phyloP scores from a whole-genome alignment of 1,139 yeast species.

The Yamadazyma taylorii region DNA sequence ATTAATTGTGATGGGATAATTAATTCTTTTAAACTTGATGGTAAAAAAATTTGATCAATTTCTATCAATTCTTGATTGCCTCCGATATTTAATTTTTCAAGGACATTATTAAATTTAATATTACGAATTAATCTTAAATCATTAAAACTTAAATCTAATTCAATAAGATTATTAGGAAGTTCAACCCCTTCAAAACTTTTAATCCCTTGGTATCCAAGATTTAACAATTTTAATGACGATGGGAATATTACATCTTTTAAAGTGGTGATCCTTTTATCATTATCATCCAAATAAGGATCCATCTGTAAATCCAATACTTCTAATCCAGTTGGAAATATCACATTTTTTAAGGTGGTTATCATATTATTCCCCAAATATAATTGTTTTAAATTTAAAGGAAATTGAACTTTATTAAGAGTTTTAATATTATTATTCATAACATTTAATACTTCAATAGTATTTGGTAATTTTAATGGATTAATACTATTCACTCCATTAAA shows the following conservation, averaged over 20 bases:
- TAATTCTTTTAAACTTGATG: conserved; percentile 39
- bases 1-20: conserved; percentile 38
- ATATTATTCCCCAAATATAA: conserved; percentile 45
- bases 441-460: conserved; percentile 37
- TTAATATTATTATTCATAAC: conserved; percentile 45
- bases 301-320: conserved; percentile 44
- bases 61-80: conserved; percentile 44
- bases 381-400: conserved; percentile 37
- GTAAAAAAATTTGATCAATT: conserved; percentile 40
- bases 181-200: conserved; percentile 41
- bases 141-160: conserved; percentile 40
- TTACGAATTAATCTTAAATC: conserved; percentile 41
- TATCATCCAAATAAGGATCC: conserved; percentile 43
- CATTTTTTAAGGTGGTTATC: conserved; percentile 47
- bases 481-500: conserved; percentile 48
- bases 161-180: conserved; percentile 34
- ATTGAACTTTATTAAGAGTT: conserved; percentile 45
- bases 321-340: conserved; percentile 37
- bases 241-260: conserved; percentile 46
- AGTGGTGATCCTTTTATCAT: conserved; percentile 44
- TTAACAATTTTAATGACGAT: conserved; percentile 33
- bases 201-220: conserved; percentile 43
- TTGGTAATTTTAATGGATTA: conserved; percentile 46
- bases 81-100: conserved; percentile 39
- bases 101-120: conserved; percentile 36